Conservation (phyloP, 352 stramenopile species). For the Phytopythium boreale region DNA sequence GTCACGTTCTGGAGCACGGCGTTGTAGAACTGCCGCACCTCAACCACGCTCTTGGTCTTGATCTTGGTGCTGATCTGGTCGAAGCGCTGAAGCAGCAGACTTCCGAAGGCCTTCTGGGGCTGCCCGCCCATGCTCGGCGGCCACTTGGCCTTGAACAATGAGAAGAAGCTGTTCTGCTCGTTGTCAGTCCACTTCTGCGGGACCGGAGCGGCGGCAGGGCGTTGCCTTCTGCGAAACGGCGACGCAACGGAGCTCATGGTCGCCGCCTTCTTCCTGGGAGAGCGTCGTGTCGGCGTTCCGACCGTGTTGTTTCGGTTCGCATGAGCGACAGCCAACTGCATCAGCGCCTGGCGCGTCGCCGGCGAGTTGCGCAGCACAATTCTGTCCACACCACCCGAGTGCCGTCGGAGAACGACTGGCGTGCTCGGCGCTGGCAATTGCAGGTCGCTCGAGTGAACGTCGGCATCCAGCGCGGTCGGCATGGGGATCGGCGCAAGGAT, state of each 20-base stretch:
- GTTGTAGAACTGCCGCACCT: slow-evolving; percentile 60
- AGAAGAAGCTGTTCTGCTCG: slow-evolving; percentile 67
- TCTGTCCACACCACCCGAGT: slow-evolving; percentile 13
- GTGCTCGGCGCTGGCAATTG: slow-evolving; percentile 1
- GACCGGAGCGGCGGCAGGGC: slow-evolving; percentile 10
- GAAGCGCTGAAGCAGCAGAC: slow-evolving; percentile 51
- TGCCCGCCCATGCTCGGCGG: slow-evolving; percentile 19
- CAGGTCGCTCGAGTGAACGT: background rate
- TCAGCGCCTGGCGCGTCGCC: slow-evolving; percentile 1
- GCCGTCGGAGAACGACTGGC: slow-evolving; percentile 14
- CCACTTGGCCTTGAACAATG: slow-evolving; percentile 72
- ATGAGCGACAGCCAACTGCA: slow-evolving; percentile 12
- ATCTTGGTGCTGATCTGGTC: slow-evolving; percentile 61
- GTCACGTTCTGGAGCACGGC: slow-evolving; percentile 45
- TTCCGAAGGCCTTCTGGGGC: slow-evolving; percentile 25
- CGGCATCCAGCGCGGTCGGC: slow-evolving; percentile 5
- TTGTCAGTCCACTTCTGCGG: slow-evolving; percentile 40
- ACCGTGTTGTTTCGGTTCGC: slow-evolving; percentile 9
- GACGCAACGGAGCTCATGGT: background rate
- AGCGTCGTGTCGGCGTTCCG: slow-evolving; percentile 10
- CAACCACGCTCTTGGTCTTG: slow-evolving; percentile 54
- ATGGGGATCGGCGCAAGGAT: slow-evolving; percentile 42
- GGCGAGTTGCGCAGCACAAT: slow-evolving; percentile 3
- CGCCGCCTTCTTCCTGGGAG: slow-evolving; percentile 18
- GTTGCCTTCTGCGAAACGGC: slow-evolving; percentile 13